These are phyloP conservation scores for Ophiostoma ips DNA, from an alignment of 2,329 filamentous ascomycete genomes.

Conservation along the genomic window DNA sequence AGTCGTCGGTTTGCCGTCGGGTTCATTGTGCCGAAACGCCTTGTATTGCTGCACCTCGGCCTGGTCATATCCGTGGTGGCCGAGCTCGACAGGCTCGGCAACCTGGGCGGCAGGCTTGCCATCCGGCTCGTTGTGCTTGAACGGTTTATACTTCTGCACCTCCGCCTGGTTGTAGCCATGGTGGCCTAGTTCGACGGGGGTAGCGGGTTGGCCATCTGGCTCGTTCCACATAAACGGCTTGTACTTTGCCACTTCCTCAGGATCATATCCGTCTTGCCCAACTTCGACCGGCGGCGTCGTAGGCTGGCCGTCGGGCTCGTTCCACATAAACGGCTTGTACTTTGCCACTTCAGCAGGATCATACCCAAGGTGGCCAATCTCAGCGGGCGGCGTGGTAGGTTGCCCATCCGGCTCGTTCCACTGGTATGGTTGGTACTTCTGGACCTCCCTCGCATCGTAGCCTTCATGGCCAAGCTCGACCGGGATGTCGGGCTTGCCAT, in stretches of 20 bases:
- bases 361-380: conserved; percentile 12
- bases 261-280: conserved; percentile 8
- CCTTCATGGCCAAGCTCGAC: conserved; percentile 6
- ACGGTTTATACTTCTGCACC: conserved; percentile 17
- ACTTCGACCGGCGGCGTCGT: conserved; percentile 18
- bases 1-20: conserved; percentile 14
- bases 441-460: conserved; percentile 11
- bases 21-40: conserved; percentile 22
- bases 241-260: conserved; percentile 13
- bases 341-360: conserved; percentile 10
- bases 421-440: conserved; percentile 18
- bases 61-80: conserved; percentile 6
- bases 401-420: conserved; percentile 23
- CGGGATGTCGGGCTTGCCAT: conserved; percentile 12
- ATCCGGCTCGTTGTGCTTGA: conserved; percentile 17
- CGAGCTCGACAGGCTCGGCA: conserved; percentile 12
- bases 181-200: conserved; percentile 13
- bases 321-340: conserved; percentile 15
- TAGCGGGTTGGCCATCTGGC: conserved; percentile 14
- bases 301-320: conserved; percentile 16
- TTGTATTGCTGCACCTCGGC: conserved; percentile 13
- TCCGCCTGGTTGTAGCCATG: conserved; percentile 10
- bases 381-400: conserved; percentile 9
- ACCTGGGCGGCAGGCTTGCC: conserved; percentile 19
- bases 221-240: conserved; percentile 13